These are phyloP conservation scores for Kuraishia borneana DNA, from an alignment of 805 yeast genomes.

Conservation along the genomic window DNA sequence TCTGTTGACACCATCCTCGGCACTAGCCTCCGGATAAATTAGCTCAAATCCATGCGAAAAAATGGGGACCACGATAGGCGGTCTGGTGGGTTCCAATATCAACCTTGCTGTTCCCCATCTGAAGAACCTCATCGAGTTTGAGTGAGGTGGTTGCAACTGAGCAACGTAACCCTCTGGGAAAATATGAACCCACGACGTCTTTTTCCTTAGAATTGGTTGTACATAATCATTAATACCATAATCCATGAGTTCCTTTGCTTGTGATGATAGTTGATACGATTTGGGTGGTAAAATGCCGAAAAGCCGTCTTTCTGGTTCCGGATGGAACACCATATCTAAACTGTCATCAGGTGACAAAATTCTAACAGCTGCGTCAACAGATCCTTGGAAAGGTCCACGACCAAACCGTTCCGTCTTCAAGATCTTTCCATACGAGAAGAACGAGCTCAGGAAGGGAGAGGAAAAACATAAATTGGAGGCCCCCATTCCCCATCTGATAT, in stretches of 20 bases:
- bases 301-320: slow-evolving; percentile 2
- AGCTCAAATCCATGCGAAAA: slow-evolving; percentile 80
- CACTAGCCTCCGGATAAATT: slow-evolving; percentile 68
- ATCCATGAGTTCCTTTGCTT: slow-evolving; percentile 6
- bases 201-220: slow-evolving; percentile 38
- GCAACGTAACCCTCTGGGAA: slow-evolving; percentile 94
- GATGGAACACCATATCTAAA: slow-evolving; percentile 28
- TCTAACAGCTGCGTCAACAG: slow-evolving; percentile 78
- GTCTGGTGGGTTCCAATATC: slow-evolving; percentile 67
- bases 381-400: slow-evolving; percentile 84
- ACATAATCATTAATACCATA: slow-evolving; percentile 15
- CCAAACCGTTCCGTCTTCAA: slow-evolving; percentile 83
- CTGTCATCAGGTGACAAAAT: slow-evolving; percentile 72
- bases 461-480: slow-evolving; percentile 87
- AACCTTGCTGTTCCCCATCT: slow-evolving; percentile 91
- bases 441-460: slow-evolving; percentile 33
- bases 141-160: slow-evolving; percentile 69
- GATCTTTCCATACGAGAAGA: slow-evolving; percentile 85
- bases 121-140: slow-evolving; percentile 86
- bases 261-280: not conserved
- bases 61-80: slow-evolving; percentile 84
- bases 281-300: not conserved
- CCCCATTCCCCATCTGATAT: slow-evolving; percentile 88
- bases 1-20: slow-evolving; percentile 42
- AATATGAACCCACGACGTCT: slow-evolving; percentile 84